Evolutionary conservation across 2,329 filamentous ascomycete genomes (phyloP), one percentile per base, ranked within the genome.

Genomic region (Chaetomium olivaceum): DNA sequence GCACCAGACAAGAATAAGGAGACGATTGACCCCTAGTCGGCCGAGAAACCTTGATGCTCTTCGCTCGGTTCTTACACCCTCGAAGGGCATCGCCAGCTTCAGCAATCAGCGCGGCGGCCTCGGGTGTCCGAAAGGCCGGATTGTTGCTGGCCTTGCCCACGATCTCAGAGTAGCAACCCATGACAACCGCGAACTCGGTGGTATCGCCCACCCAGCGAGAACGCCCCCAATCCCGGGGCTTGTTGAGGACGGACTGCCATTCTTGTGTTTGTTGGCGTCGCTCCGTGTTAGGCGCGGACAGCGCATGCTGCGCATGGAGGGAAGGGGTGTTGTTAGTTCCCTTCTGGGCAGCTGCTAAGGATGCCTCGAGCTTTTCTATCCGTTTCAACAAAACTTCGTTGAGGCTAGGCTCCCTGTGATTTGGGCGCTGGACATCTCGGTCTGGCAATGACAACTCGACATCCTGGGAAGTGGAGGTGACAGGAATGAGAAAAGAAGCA

Each of bases 61-160:
- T 76, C 6, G 75, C 75, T 9, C 75, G 64, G 7, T 54, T 63
- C 68, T 80, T 80, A 68, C 75, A 78, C 67, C 74, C 74, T 16
- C 71, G 71, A 3, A 77, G 70, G 19, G 78, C 69, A 8, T 72
- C 66, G 43, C 71, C 70, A 2, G 76, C 71, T 43, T 77, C 67
- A 4, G 43, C 56, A 23, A 76, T 48, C 11, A 77, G 19, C 1
- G 63, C 60, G 39, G 64, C 69, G 8, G 68, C 71, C 52, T 77
- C 72, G 12, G 69, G 61, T 11, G 67, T 69, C 54, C 72, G 67
- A 8, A 71, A 70, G 1, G 68, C 27, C 6, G 27, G 63, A 7
- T 66, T 61, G 0, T 59, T 67, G 21, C 69, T 70, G n/a, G 62
- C 65, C 3, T 66, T 65, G n/a, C 68, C 69, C 7, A 66, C 61